These are phyloP conservation scores for Nitzschia sp. DNA, from an alignment of 108 stramenopile species.

Conservation along the genomic window DNA sequence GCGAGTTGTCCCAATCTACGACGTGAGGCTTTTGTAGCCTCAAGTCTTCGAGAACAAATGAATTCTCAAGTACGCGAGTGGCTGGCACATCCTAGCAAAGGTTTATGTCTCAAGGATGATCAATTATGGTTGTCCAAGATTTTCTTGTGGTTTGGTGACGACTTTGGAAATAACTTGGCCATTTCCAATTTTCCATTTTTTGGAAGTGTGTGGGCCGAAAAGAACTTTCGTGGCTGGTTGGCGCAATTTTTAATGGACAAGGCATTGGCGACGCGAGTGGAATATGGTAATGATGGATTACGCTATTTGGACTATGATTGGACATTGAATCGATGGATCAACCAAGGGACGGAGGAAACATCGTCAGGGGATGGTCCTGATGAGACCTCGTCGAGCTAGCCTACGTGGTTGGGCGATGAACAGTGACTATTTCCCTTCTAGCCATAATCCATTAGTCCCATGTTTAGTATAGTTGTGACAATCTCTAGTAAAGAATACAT, in stretches of 20 bases:
- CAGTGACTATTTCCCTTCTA: too few species aligned
- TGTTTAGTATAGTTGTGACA: too few species aligned
- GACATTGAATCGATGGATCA: background rate
- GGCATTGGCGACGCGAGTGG: background rate
- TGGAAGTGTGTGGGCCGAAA: background rate
- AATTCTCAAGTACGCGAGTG: constrained; percentile 8
- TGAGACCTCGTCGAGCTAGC: too few species aligned
- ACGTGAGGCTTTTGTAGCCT: constrained; percentile 30
- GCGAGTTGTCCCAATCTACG: constrained; percentile 46
- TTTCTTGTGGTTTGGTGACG: constrained; percentile 20
- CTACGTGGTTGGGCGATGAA: too few species aligned
- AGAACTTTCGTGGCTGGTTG: background rate
- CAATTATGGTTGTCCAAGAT: constrained; percentile 9
- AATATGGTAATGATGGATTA: background rate
- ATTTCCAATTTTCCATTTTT: background rate
- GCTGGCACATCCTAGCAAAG: constrained; percentile 12
- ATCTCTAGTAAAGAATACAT: too few species aligned
- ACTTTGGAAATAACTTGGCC: constrained; percentile 5
- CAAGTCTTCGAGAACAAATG: constrained; percentile 6
- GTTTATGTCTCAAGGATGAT: background rate
- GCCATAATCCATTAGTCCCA: too few species aligned
- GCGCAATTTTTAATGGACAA: background rate
- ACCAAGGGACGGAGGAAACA: background rate
- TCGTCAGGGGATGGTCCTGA: background rate
- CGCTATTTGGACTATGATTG: background rate